Evolutionary conservation across 1,284 basidiomycete genomes (phyloP).

Genomic region (Irpex sp.): DNA sequence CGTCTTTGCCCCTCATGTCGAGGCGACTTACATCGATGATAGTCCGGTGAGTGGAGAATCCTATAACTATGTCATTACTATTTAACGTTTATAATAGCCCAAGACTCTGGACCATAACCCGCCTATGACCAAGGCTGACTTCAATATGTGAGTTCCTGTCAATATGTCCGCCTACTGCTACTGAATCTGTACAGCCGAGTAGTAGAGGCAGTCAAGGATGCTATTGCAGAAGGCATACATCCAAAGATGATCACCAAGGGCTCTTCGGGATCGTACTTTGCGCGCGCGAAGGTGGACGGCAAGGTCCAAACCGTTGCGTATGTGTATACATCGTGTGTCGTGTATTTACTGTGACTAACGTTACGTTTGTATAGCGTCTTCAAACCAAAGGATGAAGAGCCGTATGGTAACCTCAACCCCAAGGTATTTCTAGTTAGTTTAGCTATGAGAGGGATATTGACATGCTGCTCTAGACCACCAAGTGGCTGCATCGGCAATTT

Average conservation of each 20-base stretch:
- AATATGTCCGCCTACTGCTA: neutral
- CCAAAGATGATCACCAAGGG: slow-evolving; percentile 87
- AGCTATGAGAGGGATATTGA: slow-evolving; percentile 6
- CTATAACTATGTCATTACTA: neutral
- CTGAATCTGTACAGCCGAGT: slow-evolving; percentile 37
- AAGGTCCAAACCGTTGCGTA: slow-evolving; percentile 74
- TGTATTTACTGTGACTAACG: slow-evolving; percentile 5
- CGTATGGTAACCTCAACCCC: slow-evolving; percentile 78
- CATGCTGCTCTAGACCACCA: slow-evolving; percentile 58
- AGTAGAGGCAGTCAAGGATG: slow-evolving; percentile 58
- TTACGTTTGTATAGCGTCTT: slow-evolving; percentile 53
- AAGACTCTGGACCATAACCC: slow-evolving; percentile 76
- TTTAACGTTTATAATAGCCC: slow-evolving; percentile 29
- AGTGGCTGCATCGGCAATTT: slow-evolving; percentile 85
- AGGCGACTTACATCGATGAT: slow-evolving; percentile 24
- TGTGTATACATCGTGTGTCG: slow-evolving; percentile 23
- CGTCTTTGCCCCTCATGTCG: slow-evolving; percentile 63
- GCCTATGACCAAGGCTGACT: slow-evolving; percentile 68
- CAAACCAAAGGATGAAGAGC: slow-evolving; percentile 89
- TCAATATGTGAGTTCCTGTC: slow-evolving; percentile 49
- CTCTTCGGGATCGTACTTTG: slow-evolving; percentile 85
- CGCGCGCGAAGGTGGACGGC: slow-evolving; percentile 66
- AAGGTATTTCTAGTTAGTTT: no score
- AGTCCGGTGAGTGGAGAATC: slow-evolving; percentile 31
- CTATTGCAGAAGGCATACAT: slow-evolving; percentile 73